These are phyloP conservation scores for Thecaphora thlaspeos DNA, from an alignment of 1,284 basidiomycete genomes.

Conservation along the genomic window DNA sequence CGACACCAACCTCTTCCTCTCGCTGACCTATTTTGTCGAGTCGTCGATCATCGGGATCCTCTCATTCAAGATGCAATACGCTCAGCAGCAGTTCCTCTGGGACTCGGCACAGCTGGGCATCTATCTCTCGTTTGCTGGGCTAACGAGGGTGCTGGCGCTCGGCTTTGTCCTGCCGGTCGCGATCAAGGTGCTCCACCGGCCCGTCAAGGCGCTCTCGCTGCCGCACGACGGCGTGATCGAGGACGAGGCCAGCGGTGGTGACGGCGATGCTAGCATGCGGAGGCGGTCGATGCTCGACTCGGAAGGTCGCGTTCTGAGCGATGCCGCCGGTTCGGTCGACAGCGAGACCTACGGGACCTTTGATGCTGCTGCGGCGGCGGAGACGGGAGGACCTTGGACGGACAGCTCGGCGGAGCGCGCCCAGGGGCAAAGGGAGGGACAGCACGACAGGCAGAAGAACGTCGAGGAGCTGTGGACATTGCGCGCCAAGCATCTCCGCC, in stretches of 20 bases:
- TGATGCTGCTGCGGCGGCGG: too few species aligned
- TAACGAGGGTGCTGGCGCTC: conserved; percentile 47
- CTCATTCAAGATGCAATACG: conserved; percentile 52
- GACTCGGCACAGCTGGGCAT: conserved; percentile 44
- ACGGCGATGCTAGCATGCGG: conserved; percentile 8
- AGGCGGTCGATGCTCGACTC: conserved; percentile 28
- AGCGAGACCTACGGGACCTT: background rate
- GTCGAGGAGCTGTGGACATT: conserved; percentile 52
- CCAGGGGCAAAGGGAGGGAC: conserved; percentile 8
- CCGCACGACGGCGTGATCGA: conserved; percentile 31
- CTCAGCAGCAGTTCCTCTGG: conserved; percentile 50
- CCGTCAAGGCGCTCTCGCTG: conserved; percentile 28
- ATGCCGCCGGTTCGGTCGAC: conserved; percentile 3
- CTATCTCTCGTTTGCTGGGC: conserved; percentile 46
- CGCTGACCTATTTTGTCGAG: conserved; percentile 49
- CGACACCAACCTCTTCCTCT: conserved; percentile 53
- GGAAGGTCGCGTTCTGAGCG: conserved; percentile 22
- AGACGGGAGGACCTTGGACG: too few species aligned
- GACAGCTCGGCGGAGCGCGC: background rate
- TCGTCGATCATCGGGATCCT: conserved; percentile 44
- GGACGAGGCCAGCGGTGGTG: conserved; percentile 10
- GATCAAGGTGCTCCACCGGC: conserved; percentile 47
- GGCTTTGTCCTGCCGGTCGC: conserved; percentile 46
- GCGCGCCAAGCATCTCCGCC: conserved; percentile 48
- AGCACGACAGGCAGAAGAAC: conserved; percentile 23